A percentile compares a stretch with the other conserved stretches of the same genome.
phyloP scores from a whole-genome alignment of 2,329 filamentous ascomycete species.

The Grosmannia penicillata region DNA sequence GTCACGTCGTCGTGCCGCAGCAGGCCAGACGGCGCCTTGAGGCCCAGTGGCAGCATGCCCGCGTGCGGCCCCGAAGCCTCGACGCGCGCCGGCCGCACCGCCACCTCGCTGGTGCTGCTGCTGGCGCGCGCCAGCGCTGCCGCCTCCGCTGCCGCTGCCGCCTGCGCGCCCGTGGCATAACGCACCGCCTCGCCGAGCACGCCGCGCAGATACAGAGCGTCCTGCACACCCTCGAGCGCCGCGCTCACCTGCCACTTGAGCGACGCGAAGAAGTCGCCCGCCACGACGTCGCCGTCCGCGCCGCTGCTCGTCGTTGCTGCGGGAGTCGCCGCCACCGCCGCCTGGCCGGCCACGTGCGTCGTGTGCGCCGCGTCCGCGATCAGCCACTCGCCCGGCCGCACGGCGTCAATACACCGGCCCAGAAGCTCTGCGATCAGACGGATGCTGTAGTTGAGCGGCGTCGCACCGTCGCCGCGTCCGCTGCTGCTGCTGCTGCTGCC shows the following conservation, averaged over 20 bases:
- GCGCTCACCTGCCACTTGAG: slow-evolving; percentile 56
- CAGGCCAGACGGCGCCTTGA: slow-evolving; percentile 32
- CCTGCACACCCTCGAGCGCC: slow-evolving; percentile 57
- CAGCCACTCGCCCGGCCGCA: slow-evolving; percentile 63
- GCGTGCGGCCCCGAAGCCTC: slow-evolving; percentile 21
- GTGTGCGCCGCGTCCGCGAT: slow-evolving; percentile 35
- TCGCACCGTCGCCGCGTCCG: slow-evolving; percentile 25
- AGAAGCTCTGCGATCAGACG: slow-evolving; percentile 57
- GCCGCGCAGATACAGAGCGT: slow-evolving; percentile 49
- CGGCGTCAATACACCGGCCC: slow-evolving; percentile 58
- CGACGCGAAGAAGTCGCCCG: slow-evolving; percentile 46
- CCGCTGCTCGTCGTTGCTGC: neutral
- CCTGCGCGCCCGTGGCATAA: slow-evolving; percentile 27
- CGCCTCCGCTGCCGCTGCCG: slow-evolving; percentile 53
- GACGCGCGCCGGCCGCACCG: slow-evolving; percentile 15
- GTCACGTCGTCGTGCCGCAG: slow-evolving; percentile 15
- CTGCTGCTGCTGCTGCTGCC: slow-evolving; percentile 18
- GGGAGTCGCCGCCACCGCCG: neutral
- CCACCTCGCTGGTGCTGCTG: neutral
- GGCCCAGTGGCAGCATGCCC: slow-evolving; percentile 52
- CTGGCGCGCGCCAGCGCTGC: slow-evolving; percentile 22
- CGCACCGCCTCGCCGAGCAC: slow-evolving; percentile 51
- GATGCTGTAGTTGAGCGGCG: slow-evolving; percentile 52
- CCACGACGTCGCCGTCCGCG: neutral
- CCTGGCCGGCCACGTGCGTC: neutral